phyloP scores from a whole-genome alignment of 441 rosid genomes.

The Corymbia citriodora region DNA sequence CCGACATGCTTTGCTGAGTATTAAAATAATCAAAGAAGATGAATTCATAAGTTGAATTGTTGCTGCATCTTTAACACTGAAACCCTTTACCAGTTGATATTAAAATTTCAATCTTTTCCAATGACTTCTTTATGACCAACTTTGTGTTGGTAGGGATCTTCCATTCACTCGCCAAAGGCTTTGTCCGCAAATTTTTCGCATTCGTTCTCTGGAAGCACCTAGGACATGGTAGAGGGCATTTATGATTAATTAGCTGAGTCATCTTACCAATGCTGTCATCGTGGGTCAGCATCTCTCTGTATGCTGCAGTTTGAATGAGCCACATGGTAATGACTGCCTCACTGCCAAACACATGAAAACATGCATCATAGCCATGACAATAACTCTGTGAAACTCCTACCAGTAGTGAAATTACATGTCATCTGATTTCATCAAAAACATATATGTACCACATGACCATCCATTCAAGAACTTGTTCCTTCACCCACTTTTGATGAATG shows the following conservation, averaged over 20 bases:
- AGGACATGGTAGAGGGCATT: not conserved
- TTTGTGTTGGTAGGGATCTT: rapidly evolving
- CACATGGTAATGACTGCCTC: not conserved
- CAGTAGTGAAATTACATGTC: not conserved
- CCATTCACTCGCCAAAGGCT: not conserved
- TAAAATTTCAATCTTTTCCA: not conserved
- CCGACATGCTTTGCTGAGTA: not conserved
- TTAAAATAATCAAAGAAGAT: not conserved
- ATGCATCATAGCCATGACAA: not conserved
- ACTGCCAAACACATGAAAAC: not conserved
- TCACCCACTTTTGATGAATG: not conserved
- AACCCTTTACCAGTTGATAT: not conserved
- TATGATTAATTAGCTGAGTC: not conserved
- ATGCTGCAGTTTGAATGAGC: not conserved
- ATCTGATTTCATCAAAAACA: not conserved
- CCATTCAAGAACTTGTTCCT: not conserved
- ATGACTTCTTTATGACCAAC: not conserved
- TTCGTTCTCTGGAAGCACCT: not conserved
- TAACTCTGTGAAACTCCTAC: not conserved
- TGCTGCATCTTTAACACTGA: not conserved
- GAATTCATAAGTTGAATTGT: not conserved
- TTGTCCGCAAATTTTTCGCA: not conserved
- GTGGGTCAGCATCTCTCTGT: not conserved
- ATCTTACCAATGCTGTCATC: not conserved
- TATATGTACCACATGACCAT: not conserved